Conservation (phyloP, 371 early-diverging fungal species). For the Zopfochytrium polystomum region DNA sequence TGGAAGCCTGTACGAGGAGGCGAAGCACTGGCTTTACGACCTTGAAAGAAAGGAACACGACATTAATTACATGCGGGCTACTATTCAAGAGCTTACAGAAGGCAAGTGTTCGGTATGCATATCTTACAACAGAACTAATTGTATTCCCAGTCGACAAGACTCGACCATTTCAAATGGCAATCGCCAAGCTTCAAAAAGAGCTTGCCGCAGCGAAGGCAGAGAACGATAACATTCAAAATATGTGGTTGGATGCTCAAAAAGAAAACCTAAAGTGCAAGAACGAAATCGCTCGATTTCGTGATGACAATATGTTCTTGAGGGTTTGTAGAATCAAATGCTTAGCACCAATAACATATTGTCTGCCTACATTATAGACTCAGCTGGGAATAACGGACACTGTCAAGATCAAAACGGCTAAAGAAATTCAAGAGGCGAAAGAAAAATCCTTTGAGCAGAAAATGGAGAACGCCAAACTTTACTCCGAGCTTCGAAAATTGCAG, state of each 20-base stretch:
- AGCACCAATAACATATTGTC: background rate
- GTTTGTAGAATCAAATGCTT: slow-evolving; percentile 11
- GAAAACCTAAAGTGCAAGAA: slow-evolving; percentile 35
- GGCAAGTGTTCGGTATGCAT: slow-evolving; percentile 21
- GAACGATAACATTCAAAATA: slow-evolving; percentile 41
- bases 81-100: slow-evolving; percentile 25
- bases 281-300: slow-evolving; percentile 16
- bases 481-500: slow-evolving; percentile 41
- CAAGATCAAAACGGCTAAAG: slow-evolving; percentile 35
- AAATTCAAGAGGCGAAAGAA: slow-evolving; percentile 33
- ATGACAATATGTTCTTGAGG: slow-evolving; percentile 38
- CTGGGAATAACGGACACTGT: slow-evolving; percentile 45
- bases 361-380: slow-evolving; percentile 36
- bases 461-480: slow-evolving; percentile 44
- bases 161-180: slow-evolving; percentile 30
- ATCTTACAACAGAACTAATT: background rate
- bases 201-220: slow-evolving; percentile 29
- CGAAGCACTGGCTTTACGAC: slow-evolving; percentile 44
- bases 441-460: slow-evolving; percentile 48
- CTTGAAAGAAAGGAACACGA: slow-evolving; percentile 53
- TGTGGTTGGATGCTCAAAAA: slow-evolving; percentile 51
- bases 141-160: slow-evolving; percentile 40
- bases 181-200: slow-evolving; percentile 41
- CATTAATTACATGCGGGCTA: slow-evolving; percentile 40
- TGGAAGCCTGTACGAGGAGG: slow-evolving; percentile 40